A percentile compares a stretch with the other conserved stretches of the same genome.
Conservation (phyloP, 164 flowering plant species). For the Stephania yunnanensis region DNA sequence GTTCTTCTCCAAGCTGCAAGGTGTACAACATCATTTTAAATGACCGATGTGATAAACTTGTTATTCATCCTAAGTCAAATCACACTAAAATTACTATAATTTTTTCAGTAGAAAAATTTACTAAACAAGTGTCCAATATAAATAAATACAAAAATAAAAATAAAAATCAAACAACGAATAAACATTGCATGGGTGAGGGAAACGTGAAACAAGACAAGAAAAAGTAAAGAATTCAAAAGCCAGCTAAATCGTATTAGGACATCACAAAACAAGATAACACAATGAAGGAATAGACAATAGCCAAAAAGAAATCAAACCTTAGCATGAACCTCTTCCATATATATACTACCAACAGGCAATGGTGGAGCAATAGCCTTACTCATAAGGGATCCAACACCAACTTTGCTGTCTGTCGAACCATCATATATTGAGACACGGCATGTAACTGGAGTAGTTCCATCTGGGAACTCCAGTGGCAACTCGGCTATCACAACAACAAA, state of each 20-base stretch:
- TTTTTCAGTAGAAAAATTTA: not conserved
- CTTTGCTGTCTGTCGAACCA: conserved; percentile 68
- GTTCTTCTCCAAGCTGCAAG: conserved; percentile 83
- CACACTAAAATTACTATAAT: not conserved
- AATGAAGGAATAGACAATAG: not conserved
- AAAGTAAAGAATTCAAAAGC: not conserved
- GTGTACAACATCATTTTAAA: conserved; percentile 6
- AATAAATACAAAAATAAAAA: not conserved
- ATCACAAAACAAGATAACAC: not conserved
- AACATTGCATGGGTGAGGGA: not conserved
- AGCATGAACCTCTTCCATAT: conserved; percentile 89
- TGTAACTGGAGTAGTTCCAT: conserved; percentile 98
- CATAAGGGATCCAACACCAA: conserved; percentile 84
- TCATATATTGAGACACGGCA: conserved; percentile 92
- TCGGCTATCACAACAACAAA: conserved; percentile 50
- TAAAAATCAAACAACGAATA: not conserved
- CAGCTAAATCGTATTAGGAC: not conserved
- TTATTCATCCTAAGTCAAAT: not conserved
- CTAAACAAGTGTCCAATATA: not conserved
- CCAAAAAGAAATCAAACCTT: conserved; percentile 44
- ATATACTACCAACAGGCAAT: conserved; percentile 67
- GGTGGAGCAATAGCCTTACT: conserved; percentile 80
- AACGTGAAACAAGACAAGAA: not conserved
- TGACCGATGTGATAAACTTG: not conserved
- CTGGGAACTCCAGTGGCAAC: conserved; percentile 91